Evolutionary conservation across 495 filamentous ascomycete species (phyloP).

Genomic region (Penicillium mononematosum): DNA sequence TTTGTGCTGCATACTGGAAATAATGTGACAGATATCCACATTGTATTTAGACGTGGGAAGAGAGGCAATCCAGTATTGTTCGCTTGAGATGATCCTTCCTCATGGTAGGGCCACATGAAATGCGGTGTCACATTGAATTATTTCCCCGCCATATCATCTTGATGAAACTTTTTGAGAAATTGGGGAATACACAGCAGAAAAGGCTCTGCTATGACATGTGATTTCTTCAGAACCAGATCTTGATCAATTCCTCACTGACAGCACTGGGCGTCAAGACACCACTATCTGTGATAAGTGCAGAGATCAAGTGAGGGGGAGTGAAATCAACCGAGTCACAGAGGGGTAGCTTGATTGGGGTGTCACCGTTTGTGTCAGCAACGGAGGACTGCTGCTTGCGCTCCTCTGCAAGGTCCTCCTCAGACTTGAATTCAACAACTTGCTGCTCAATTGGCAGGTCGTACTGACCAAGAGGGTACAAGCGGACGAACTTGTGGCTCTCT

Average conservation of each 20-base stretch:
- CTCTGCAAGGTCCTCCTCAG: conserved; percentile 49
- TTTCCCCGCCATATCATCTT: not conserved
- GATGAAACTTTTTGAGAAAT: not conserved
- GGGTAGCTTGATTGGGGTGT: conserved; percentile 31
- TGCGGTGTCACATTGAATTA: not conserved
- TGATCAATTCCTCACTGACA: conserved; percentile 75
- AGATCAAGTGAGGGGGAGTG: conserved; percentile 79
- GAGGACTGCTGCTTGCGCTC: conserved; percentile 33
- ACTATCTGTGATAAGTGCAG: conserved; percentile 73
- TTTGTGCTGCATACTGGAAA: not conserved
- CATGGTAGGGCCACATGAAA: not conserved
- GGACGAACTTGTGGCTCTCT: conserved; percentile 93
- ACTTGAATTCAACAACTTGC: conserved; percentile 68
- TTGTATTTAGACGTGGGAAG: not conserved
- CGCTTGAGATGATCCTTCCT: conserved; percentile 4
- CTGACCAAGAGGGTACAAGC: conserved; percentile 74
- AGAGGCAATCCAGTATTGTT: not conserved
- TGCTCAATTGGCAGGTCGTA: conserved; percentile 76
- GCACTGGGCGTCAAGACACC: conserved; percentile 74
- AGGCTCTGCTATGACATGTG: not conserved
- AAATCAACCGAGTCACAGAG: conserved; percentile 71
- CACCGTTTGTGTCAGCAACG: conserved; percentile 16
- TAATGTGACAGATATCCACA: not conserved
- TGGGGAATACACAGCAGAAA: not conserved
- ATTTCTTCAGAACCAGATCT: conserved; percentile 64